These are phyloP conservation scores for Afroboletus lepidellus DNA, from an alignment of 1,284 basidiomycete species.

Conservation along the genomic window DNA sequence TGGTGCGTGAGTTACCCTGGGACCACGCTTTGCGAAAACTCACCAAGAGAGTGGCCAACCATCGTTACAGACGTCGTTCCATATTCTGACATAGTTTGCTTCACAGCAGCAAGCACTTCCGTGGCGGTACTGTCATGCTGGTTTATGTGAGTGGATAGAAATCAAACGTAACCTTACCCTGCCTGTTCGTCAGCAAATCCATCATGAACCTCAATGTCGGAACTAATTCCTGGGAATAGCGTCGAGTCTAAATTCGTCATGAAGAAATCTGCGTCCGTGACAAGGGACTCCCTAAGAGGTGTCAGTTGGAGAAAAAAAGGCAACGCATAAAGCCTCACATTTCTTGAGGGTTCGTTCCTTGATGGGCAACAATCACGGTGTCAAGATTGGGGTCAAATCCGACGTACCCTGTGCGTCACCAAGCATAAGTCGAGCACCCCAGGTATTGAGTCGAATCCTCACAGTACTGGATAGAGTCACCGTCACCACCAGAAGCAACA, in stretches of 20 bases:
- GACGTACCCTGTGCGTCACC: constrained; percentile 36
- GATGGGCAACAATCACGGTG: constrained; percentile 39
- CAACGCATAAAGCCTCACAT: constrained; percentile 30
- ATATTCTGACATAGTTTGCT: constrained; percentile 41
- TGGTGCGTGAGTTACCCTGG: background rate
- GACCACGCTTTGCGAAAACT: constrained; percentile 3
- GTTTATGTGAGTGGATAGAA: background rate
- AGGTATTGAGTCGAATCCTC: constrained; percentile 7
- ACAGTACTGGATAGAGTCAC: constrained; percentile 50
- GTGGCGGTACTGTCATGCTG: constrained; percentile 44
- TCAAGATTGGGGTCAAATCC: constrained; percentile 36
- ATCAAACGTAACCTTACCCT: constrained; percentile 32
- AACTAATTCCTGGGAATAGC: constrained; percentile 60
- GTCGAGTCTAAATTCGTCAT: constrained; percentile 39
- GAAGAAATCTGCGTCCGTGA: constrained; percentile 55
- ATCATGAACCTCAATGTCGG: constrained; percentile 50
- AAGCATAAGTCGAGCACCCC: background rate
- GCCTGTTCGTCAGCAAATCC: constrained; percentile 59
- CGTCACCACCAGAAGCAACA: constrained; percentile 63
- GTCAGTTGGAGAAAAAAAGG: background rate
- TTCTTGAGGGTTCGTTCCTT: constrained; percentile 36
- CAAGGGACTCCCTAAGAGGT: constrained; percentile 40
- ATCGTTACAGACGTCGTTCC: constrained; percentile 45
- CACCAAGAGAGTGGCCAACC: constrained; percentile 58
- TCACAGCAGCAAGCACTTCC: constrained; percentile 49